Percentiles rank a stretch among this genome's conserved stretches.
Evolutionary conservation across 2,329 filamentous ascomycete species (phyloP).

Genomic region (Alternaria tenuissima): DNA sequence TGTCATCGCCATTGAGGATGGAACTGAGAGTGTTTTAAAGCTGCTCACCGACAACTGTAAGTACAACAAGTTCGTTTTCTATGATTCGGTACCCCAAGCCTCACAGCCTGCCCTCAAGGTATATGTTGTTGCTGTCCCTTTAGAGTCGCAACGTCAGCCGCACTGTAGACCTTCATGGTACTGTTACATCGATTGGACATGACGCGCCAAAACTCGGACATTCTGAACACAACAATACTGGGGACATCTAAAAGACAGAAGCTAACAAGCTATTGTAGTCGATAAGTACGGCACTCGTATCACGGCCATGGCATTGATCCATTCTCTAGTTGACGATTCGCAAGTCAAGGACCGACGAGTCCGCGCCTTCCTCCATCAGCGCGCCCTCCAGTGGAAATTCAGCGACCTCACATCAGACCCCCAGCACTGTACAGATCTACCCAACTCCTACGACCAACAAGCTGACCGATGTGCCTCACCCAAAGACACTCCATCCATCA

Average conservation of each 20-base stretch:
- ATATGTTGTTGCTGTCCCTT: not conserved
- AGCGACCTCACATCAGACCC: slow-evolving; percentile 23
- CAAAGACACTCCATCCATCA: not conserved
- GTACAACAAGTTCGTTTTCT: slow-evolving; percentile 41
- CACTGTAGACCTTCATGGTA: not conserved
- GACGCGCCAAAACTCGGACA: not conserved
- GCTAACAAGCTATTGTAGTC: slow-evolving; percentile 29
- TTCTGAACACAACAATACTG: not conserved
- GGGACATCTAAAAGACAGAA: not conserved
- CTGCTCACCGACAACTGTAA: slow-evolving; percentile 66
- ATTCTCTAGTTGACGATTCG: slow-evolving; percentile 29
- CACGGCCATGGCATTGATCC: slow-evolving; percentile 44
- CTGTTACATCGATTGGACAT: not conserved
- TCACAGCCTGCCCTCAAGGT: not conserved
- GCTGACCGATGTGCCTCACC: not conserved
- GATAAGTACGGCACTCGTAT: slow-evolving; percentile 34
- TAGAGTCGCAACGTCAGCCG: not conserved
- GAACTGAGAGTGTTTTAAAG: slow-evolving; percentile 64
- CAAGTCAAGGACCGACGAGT: slow-evolving; percentile 36
- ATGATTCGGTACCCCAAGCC: not conserved
- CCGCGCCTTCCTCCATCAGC: slow-evolving; percentile 41
- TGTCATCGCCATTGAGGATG: slow-evolving; percentile 75
- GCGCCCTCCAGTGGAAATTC: slow-evolving; percentile 46
- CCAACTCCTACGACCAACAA: slow-evolving; percentile 24
- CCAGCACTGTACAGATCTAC: slow-evolving; percentile 34